Evolutionary conservation across 495 filamentous ascomycete genomes (phyloP).

Genomic region (Trichocladium uniseriatum): DNA sequence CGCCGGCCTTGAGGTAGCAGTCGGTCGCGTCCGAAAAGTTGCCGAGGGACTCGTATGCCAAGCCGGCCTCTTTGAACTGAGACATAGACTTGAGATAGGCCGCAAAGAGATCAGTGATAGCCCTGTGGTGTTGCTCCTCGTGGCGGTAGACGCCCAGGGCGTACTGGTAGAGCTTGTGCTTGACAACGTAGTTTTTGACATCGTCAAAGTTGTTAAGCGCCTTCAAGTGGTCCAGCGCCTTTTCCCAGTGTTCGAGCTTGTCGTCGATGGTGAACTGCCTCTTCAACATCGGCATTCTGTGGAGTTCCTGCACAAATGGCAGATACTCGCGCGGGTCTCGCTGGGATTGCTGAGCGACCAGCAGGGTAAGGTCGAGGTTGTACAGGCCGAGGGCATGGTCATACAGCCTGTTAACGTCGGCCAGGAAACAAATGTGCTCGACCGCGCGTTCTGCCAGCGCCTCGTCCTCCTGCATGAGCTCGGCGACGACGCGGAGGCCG

Average conservation of each 20-base stretch:
- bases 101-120: conserved; percentile 68
- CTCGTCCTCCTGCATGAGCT: conserved; percentile 57
- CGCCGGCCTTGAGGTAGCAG: conserved; percentile 68
- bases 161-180: conserved; percentile 67
- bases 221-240: conserved; percentile 70
- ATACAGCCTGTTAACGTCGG: conserved; percentile 87
- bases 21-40: conserved; percentile 62
- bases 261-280: conserved; percentile 82
- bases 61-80: conserved; percentile 72
- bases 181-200: conserved; percentile 59
- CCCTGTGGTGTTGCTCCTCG: conserved; percentile 44
- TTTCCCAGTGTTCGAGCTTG: conserved; percentile 61
- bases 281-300: conserved; percentile 57
- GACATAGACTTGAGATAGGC: conserved; percentile 63
- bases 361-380: conserved; percentile 76
- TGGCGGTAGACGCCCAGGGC: conserved; percentile 82
- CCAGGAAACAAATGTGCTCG: conserved; percentile 93
- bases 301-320: conserved; percentile 81
- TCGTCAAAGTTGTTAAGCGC: conserved; percentile 60
- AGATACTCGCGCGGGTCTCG: conserved; percentile 94
- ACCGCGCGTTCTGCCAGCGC: conserved; percentile 72
- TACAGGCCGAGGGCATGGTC: conserved; percentile 85
- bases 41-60: conserved; percentile 78
- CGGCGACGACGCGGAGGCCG: conserved; percentile 66
- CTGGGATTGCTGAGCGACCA: conserved; percentile 92